A percentile compares a stretch with the other conserved stretches of the same genome.
Evolutionary conservation across 2,329 filamentous ascomycete species (phyloP).

Genomic region (Aspergillus hortae): DNA sequence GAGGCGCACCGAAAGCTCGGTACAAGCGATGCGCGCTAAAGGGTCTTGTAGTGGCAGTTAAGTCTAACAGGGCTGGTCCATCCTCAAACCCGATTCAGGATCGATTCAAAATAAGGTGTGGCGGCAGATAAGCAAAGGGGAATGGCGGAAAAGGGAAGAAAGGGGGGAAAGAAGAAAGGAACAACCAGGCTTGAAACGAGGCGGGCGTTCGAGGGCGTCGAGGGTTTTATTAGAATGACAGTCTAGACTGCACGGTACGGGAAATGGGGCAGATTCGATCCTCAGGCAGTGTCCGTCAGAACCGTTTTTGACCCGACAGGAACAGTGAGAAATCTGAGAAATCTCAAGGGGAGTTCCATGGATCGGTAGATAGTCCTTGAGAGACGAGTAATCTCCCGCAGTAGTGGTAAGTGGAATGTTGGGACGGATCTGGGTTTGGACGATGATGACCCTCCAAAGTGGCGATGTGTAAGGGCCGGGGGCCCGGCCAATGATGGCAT

Average conservation of each 20-base stretch:
- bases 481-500: not conserved
- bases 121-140: constrained; percentile 1
- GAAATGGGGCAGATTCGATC: not conserved
- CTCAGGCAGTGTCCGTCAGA: not conserved
- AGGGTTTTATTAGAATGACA: not conserved
- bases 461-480: not conserved
- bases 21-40: not conserved
- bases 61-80: not conserved
- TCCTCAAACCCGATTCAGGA: not conserved
- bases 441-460: not conserved
- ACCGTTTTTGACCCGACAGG: not conserved
- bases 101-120: constrained; percentile 7
- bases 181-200: not conserved
- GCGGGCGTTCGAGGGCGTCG: not conserved
- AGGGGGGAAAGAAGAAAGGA: not conserved
- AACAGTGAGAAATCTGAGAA: too few relatives aligned
- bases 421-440: not conserved
- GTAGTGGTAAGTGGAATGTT: not conserved
- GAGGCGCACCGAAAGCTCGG: not conserved
- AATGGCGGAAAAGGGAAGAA: not conserved
- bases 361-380: too few relatives aligned
- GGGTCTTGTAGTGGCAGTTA: not conserved
- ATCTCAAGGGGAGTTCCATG: too few relatives aligned
- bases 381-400: too few relatives aligned
- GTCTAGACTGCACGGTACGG: not conserved